These are phyloP conservation scores for Trichaptum fuscoviolaceum DNA, from an alignment of 768 basidiomycete genomes.

Conservation along the genomic window DNA sequence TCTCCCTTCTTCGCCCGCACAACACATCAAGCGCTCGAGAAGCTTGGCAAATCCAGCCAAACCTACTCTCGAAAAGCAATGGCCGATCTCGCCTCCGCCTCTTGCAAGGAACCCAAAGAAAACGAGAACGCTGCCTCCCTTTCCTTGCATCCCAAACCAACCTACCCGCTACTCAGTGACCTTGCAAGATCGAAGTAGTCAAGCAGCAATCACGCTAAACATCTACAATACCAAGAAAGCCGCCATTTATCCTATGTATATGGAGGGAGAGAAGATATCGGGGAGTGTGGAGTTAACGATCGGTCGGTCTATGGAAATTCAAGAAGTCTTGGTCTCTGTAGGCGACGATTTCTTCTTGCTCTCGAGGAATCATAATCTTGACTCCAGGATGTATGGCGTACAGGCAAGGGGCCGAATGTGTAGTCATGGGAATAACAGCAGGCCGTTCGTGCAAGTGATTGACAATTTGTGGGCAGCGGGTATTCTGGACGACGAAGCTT, in stretches of 20 bases:
- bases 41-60: neutral
- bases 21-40: neutral
- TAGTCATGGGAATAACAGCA: neutral
- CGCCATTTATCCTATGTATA: conserved; percentile 33
- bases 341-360: neutral
- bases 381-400: neutral
- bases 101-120: neutral
- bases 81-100: neutral
- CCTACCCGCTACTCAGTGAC: neutral
- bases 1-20: neutral
- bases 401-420: neutral
- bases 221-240: neutral
- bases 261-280: conserved; percentile 42
- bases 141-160: neutral
- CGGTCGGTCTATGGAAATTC: neutral
- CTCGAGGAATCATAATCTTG: neutral
- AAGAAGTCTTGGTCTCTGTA: neutral
- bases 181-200: neutral
- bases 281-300: conserved; percentile 41
- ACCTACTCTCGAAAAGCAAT: neutral
- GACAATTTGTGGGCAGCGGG: neutral
- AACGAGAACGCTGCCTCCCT: neutral
- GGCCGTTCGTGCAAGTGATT: neutral
- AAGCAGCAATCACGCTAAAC: neutral
- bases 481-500: neutral